Percentiles rank a stretch among this genome's conserved stretches.
phyloP scores from a whole-genome alignment of 2,329 filamentous ascomycete species.

The Penicillium capsulatum region DNA sequence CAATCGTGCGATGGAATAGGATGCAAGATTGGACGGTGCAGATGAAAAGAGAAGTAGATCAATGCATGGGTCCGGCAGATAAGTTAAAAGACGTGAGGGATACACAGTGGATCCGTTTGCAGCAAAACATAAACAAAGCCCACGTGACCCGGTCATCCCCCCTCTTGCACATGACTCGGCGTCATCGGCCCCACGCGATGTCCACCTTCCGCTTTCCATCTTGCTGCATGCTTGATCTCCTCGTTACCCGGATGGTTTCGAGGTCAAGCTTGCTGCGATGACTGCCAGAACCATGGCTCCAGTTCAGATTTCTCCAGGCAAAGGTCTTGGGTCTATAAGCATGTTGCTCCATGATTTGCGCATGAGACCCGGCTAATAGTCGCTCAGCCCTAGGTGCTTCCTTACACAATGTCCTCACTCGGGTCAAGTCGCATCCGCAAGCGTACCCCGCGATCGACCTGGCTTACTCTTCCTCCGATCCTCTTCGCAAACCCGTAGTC shows the following conservation, averaged over 20 bases:
- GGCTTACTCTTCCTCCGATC: slow-evolving; percentile 69
- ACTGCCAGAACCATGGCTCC: slow-evolving; percentile 30
- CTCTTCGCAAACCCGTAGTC: slow-evolving; percentile 70
- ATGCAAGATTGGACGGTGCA: neutral
- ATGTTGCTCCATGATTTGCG: slow-evolving; percentile 23
- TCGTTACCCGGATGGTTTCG: slow-evolving; percentile 1
- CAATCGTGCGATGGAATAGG: neutral
- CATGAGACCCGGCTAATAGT: slow-evolving; percentile 22
- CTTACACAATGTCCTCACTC: slow-evolving; percentile 81
- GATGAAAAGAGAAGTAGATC: slow-evolving; percentile 5
- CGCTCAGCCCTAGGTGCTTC: slow-evolving; percentile 76
- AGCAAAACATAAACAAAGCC: slow-evolving; percentile 25
- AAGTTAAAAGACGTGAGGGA: neutral
- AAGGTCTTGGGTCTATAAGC: slow-evolving; percentile 61
- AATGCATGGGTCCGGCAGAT: slow-evolving; percentile 2
- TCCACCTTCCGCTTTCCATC: neutral
- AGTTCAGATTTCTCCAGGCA: slow-evolving; percentile 63
- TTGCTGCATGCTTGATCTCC: neutral
- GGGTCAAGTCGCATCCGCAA: slow-evolving; percentile 81
- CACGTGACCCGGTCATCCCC: slow-evolving; percentile 20
- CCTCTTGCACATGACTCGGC: slow-evolving; percentile 23
- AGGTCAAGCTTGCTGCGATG: slow-evolving; percentile 26
- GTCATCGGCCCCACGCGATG: slow-evolving; percentile 8
- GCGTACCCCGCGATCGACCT: slow-evolving; percentile 79
- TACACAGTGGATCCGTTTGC: slow-evolving; percentile 8